Percentiles rank a stretch among this genome's conserved stretches.
These are phyloP conservation scores for Neofusicoccum parvum DNA, from an alignment of 2,329 filamentous ascomycete genomes.

Conservation along the genomic window DNA sequence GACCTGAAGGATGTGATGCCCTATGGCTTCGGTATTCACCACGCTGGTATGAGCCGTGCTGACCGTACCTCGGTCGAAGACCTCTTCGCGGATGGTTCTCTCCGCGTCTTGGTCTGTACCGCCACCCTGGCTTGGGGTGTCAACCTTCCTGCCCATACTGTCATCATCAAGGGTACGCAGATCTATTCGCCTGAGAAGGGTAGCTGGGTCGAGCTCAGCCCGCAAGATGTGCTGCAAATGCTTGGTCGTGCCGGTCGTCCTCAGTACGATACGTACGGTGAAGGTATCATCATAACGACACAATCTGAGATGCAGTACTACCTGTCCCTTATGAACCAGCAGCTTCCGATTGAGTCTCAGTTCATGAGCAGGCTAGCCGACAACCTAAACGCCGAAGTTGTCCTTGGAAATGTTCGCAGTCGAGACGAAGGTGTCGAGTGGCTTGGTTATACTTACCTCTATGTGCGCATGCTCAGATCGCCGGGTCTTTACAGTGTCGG, in stretches of 20 bases:
- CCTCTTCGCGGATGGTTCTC: conserved; percentile 84
- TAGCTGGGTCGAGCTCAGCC: conserved; percentile 96
- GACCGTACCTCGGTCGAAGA: conserved; percentile 95
- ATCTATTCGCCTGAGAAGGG: conserved; percentile 98
- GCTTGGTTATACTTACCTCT: conserved; percentile 97
- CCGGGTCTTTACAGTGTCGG: conserved; percentile 95
- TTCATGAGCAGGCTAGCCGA: conserved; percentile 90
- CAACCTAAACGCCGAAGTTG: conserved; percentile 94
- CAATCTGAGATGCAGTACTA: conserved; percentile 97
- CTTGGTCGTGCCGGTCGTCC: conserved; percentile 93
- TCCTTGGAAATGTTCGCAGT: conserved; percentile 87
- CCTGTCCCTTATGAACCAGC: conserved; percentile 92
- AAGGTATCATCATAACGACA: conserved; percentile 97
- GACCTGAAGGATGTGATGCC: conserved; percentile 93
- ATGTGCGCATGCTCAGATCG: conserved; percentile 94
- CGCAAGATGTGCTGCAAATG: conserved; percentile 98
- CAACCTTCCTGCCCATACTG: conserved; percentile 94
- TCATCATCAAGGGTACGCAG: conserved; percentile 98
- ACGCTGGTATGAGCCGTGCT: conserved; percentile 94
- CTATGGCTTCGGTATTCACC: conserved; percentile 97
- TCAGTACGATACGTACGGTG: conserved; percentile 96
- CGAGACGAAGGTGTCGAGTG: conserved; percentile 98
- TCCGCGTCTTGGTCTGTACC: conserved; percentile 95
- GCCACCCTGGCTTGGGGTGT: conserved; percentile 99
- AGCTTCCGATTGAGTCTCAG: conserved; percentile 96